Conservation (phyloP, 352 stramenopile species). For the Plasmopara muralis region DNA sequence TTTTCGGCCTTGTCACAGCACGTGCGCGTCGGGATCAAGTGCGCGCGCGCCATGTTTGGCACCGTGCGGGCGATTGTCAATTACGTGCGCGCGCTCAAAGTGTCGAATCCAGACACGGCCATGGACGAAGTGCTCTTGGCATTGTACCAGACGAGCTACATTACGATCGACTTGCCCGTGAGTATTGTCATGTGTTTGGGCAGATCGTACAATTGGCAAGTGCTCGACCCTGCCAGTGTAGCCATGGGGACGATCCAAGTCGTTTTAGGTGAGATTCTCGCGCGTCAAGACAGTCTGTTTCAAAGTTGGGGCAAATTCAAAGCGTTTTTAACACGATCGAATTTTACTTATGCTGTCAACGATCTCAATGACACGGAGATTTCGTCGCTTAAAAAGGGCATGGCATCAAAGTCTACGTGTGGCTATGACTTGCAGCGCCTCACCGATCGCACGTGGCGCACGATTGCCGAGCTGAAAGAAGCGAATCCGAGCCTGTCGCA, state of each 20-base stretch:
- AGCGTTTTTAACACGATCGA: slow-evolving; percentile 16
- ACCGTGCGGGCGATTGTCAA: slow-evolving; percentile 29
- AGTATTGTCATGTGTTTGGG: slow-evolving; percentile 27
- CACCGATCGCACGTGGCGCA: slow-evolving; percentile 26
- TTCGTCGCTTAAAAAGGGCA: slow-evolving; percentile 25
- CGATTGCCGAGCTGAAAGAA: slow-evolving; percentile 24
- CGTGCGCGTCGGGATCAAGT: slow-evolving; percentile 20
- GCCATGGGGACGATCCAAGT: slow-evolving; percentile 20
- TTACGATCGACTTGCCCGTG: slow-evolving; percentile 29
- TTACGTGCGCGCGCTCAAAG: slow-evolving; percentile 20
- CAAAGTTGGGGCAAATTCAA: slow-evolving; percentile 23
- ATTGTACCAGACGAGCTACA: slow-evolving; percentile 29
- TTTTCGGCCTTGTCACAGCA: slow-evolving; percentile 10
- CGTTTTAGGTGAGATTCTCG: slow-evolving; percentile 18
- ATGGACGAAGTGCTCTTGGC: slow-evolving; percentile 21
- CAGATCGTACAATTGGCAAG: slow-evolving; percentile 15
- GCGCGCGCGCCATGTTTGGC: slow-evolving; percentile 20
- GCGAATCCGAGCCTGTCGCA: slow-evolving; percentile 11
- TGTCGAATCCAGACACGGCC: slow-evolving; percentile 16
- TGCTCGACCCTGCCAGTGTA: slow-evolving; percentile 23
- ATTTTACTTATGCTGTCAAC: slow-evolving; percentile 28
- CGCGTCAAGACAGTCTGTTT: slow-evolving; percentile 16
- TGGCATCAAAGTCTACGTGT: slow-evolving; percentile 29
- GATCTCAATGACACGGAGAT: slow-evolving; percentile 31
- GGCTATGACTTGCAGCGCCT: slow-evolving; percentile 32